Percentiles rank a stretch among this genome's conserved stretches.
phyloP scores from a whole-genome alignment of 345 rosid species.

The Eutrema yunnanense region DNA sequence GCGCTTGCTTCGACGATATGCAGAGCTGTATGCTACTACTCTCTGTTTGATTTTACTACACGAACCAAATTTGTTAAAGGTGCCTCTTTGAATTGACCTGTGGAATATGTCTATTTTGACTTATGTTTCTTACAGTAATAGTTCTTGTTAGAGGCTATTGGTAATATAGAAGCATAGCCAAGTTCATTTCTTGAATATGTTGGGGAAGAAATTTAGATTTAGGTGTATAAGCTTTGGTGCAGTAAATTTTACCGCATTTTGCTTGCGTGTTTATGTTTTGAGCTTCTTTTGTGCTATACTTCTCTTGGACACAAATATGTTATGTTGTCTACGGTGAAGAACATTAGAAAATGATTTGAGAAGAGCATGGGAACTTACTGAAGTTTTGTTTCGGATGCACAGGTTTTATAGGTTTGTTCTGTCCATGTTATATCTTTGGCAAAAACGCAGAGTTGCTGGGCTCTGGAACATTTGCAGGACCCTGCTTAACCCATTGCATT shows the following conservation, averaged over 20 bases:
- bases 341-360: not conserved
- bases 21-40: slow-evolving; percentile 98
- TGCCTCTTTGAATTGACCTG: slow-evolving; percentile 40
- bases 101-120: not conserved
- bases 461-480: slow-evolving; percentile 79
- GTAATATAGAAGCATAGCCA: slow-evolving; percentile 1
- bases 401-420: slow-evolving; percentile 75
- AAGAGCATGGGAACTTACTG: not conserved
- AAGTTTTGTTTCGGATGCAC: slow-evolving; percentile 9
- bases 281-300: not conserved
- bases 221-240: not conserved
- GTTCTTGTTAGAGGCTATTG: not conserved
- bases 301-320: not conserved
- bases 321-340: not conserved
- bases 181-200: not conserved
- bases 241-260: not conserved
- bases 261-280: not conserved
- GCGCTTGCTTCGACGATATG: slow-evolving; percentile 95
- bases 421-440: slow-evolving; percentile 84
- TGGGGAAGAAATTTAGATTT: not conserved
- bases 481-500: slow-evolving; percentile 68
- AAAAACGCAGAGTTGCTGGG: slow-evolving; percentile 83
- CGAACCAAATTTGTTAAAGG: slow-evolving; percentile 41
- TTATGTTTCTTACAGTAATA: not conserved
- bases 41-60: slow-evolving; percentile 56